Percentiles rank a stretch among this genome's conserved stretches.
Evolutionary conservation across 2,329 filamentous ascomycete species (phyloP).

Genomic region (Emmonsiellopsis sp.): DNA sequence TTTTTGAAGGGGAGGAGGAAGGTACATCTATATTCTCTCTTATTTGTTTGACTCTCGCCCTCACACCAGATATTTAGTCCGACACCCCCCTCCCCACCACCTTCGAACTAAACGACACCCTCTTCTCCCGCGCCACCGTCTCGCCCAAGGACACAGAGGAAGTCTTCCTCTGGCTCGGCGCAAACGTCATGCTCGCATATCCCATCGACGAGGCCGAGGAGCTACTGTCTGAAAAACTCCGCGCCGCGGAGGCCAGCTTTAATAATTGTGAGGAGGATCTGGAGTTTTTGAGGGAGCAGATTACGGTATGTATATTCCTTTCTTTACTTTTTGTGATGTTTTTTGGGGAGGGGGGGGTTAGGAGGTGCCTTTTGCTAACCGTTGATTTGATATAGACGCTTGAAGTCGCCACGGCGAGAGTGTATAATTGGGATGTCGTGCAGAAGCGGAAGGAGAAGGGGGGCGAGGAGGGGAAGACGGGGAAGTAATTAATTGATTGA

Average conservation of each 20-base stretch:
- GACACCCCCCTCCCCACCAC: constrained; percentile 68
- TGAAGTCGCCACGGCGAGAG: constrained; percentile 88
- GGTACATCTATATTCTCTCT: constrained; percentile 33
- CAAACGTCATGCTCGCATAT: constrained; percentile 96
- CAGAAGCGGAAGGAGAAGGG: constrained; percentile 86
- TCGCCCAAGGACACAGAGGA: constrained; percentile 65
- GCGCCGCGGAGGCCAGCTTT: constrained; percentile 69
- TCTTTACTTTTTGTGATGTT: not conserved
- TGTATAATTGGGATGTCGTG: constrained; percentile 99
- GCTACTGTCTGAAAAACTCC: constrained; percentile 67
- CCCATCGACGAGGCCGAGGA: constrained; percentile 77
- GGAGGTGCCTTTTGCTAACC: not conserved
- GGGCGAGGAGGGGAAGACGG: constrained; percentile 20
- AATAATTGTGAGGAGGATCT: constrained; percentile 91
- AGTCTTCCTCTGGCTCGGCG: constrained; percentile 96
- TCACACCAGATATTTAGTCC: too few relatives aligned
- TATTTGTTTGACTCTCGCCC: not conserved
- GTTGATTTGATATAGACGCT: constrained; percentile 57
- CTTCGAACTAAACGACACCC: constrained; percentile 92
- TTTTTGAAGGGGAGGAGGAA: constrained; percentile 73
- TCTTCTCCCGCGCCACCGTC: constrained; percentile 81
- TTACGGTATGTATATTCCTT: constrained; percentile 57
- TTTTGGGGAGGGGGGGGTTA: not conserved
- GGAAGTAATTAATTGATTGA: not conserved
- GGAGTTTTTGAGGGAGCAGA: constrained; percentile 91